A percentile compares a stretch with the other conserved stretches of the same genome.
phyloP scores from a whole-genome alignment of 345 rosid genomes.

The Orychophragmus violaceus region DNA sequence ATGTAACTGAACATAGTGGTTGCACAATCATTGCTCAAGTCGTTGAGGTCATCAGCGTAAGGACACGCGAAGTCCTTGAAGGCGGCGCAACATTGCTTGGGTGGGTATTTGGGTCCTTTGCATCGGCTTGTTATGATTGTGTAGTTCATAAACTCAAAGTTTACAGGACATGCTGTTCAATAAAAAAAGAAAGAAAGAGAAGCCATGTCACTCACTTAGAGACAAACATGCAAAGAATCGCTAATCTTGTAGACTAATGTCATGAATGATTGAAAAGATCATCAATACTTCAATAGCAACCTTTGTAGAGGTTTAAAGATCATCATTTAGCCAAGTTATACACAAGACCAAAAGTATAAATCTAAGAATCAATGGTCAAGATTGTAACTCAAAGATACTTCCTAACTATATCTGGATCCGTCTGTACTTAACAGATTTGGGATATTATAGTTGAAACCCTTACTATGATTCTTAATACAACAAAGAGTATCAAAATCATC shows the following conservation, averaged over 20 bases:
- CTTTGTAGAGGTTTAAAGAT: not conserved
- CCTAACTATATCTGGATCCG: not conserved
- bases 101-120: slow-evolving; percentile 52
- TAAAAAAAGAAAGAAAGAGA: not conserved
- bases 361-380: not conserved
- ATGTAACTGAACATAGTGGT: slow-evolving; percentile 65
- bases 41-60: slow-evolving; percentile 36
- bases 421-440: not conserved
- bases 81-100: slow-evolving; percentile 40
- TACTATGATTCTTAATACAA: not conserved
- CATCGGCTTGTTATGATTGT: slow-evolving; percentile 43
- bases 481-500: not conserved
- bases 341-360: not conserved
- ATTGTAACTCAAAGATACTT: not conserved
- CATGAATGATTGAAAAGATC: not conserved
- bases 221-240: not conserved
- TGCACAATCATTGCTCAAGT: slow-evolving; percentile 45
- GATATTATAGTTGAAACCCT: not conserved
- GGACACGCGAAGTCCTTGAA: slow-evolving; percentile 69
- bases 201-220: not conserved
- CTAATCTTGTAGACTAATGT: not conserved
- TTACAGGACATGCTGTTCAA: slow-evolving; percentile 54
- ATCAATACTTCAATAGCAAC: too few species aligned
- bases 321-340: not conserved
- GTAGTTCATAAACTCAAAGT: slow-evolving; percentile 57